These are phyloP conservation scores for Starmerella roubikii DNA, from an alignment of 805 yeast genomes.

Conservation along the genomic window DNA sequence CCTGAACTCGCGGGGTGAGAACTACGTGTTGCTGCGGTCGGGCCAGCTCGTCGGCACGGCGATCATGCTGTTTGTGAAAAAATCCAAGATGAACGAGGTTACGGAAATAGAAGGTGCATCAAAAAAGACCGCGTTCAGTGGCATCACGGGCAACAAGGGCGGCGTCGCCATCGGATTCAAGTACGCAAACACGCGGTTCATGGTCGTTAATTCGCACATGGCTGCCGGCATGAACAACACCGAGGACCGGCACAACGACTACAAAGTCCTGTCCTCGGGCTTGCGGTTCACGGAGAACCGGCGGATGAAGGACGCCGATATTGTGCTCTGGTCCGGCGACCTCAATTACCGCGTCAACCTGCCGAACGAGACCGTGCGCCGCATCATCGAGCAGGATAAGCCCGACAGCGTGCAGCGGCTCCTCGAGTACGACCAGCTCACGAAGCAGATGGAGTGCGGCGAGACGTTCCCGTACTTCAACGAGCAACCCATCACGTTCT, in stretches of 20 bases:
- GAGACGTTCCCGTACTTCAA: constrained; percentile 61
- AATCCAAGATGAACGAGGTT: constrained; percentile 42
- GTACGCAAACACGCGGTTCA: constrained; percentile 65
- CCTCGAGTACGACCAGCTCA: constrained; percentile 65
- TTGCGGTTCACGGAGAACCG: constrained; percentile 67
- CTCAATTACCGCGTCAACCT: constrained; percentile 68
- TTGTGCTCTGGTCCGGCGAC: constrained; percentile 89
- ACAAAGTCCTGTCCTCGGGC: constrained; percentile 58
- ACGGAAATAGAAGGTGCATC: constrained; percentile 88
- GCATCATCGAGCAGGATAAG: constrained; percentile 31
- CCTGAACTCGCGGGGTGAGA: constrained; percentile 39
- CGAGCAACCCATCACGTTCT: constrained; percentile 63
- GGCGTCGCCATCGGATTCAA: constrained; percentile 86
- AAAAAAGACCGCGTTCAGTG: constrained; percentile 91
- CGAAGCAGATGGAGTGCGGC: constrained; percentile 54
- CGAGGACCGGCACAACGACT: constrained; percentile 78
- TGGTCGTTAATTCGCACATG: constrained; percentile 78
- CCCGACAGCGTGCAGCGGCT: constrained; percentile 25
- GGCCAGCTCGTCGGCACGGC: constrained; percentile 89
- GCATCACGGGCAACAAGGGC: constrained; percentile 94
- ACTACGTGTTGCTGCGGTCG: constrained; percentile 57
- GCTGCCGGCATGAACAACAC: constrained; percentile 83
- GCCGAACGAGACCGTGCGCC: constrained; percentile 61
- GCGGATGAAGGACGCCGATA: constrained; percentile 69
- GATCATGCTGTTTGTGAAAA: constrained; percentile 54